Conservation (phyloP, 2,329 filamentous ascomycete genomes). For the Cladosporium colombiae region DNA sequence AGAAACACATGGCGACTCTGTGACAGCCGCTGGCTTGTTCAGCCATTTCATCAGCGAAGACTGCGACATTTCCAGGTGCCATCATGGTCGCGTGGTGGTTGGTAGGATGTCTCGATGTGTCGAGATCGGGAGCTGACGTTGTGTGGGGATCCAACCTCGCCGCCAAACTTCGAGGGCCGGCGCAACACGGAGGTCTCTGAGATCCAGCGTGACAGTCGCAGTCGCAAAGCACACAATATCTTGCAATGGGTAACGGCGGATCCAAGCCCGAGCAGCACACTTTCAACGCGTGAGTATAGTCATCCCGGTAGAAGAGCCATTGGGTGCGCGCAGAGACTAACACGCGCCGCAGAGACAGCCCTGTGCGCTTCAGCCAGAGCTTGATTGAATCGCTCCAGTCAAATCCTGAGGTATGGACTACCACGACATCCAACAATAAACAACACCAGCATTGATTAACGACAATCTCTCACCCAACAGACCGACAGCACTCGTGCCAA, state of each 20-base stretch:
- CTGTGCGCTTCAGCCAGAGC: conserved; percentile 74
- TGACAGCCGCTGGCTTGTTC: conserved; percentile 44
- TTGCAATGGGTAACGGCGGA: conserved; percentile 61
- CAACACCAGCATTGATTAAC: not conserved
- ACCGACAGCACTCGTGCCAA: conserved; percentile 85
- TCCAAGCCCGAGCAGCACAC: conserved; percentile 65
- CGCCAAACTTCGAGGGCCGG: conserved; percentile 16
- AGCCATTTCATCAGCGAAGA: conserved; percentile 51
- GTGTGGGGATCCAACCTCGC: conserved; percentile 8
- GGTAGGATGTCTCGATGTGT: not conserved
- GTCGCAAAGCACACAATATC: conserved; percentile 13
- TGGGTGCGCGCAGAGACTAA: conserved; percentile 20
- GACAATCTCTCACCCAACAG: conserved; percentile 49
- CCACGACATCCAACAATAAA: not conserved
- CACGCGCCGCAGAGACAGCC: conserved; percentile 52
- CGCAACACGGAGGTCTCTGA: conserved; percentile 7
- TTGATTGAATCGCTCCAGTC: conserved; percentile 80
- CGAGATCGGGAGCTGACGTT: conserved; percentile 1
- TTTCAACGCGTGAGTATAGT: conserved; percentile 58
- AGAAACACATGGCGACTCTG: conserved; percentile 24
- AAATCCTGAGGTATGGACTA: conserved; percentile 72
- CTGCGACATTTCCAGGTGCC: conserved; percentile 41
- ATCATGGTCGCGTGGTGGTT: conserved; percentile 19
- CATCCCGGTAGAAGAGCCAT: not conserved
- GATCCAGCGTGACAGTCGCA: conserved; percentile 14